Base-by-base conservation (phyloP, 1,284 basidiomycete species). In the Chalciporus piperatoides region DNA sequence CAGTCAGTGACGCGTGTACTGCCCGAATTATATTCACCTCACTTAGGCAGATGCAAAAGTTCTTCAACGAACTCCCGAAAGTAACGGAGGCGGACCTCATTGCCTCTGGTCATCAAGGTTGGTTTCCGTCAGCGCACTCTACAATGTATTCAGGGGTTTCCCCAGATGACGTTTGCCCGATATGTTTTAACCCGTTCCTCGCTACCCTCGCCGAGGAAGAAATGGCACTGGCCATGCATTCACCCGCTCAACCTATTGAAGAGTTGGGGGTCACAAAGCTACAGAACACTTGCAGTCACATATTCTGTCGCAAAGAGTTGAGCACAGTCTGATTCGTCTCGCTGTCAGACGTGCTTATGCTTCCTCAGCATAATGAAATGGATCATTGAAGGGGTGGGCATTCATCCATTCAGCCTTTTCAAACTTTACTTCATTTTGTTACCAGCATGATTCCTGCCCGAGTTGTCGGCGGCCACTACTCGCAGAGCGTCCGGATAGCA, bases 261-360 rank as follows among this genome's bases (percentile, higher is more conserved):
- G 75, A 81, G 38, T 65, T 86, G 2, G 87, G 86, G 2, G 80
- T 90, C 15, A 86, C 84, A 23, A 75, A 72, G 53, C 68, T 90
- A 63, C 69, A 42, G 63, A 78, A 56, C 46, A 72, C 83, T 23
- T 90, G 86, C 57, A 79, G 80, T 6, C 86, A 90, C 61, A 57
- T 84, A 15, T 90, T 89, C 60, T 90, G 86, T 63, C 76, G 83
- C 56, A 80, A 79, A 70, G 86, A 89, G 87, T 88, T 66, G 56
- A 57, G 64, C 61, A 14, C 47, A 7, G 3, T 49, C 46, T 35
- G 5, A 23, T 50, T 37, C 15, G 37, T 40, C 42, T 32, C 12
- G 36, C 35, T n/a, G 48, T 52, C 45, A 43, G 49, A 28, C 42
- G 19, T 48, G 32, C 55, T 60, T 11, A 67, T 27, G 4, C 30